Evolutionary conservation across 1,139 yeast genomes (phyloP).

Genomic region (Sporopachydermia cereana): DNA sequence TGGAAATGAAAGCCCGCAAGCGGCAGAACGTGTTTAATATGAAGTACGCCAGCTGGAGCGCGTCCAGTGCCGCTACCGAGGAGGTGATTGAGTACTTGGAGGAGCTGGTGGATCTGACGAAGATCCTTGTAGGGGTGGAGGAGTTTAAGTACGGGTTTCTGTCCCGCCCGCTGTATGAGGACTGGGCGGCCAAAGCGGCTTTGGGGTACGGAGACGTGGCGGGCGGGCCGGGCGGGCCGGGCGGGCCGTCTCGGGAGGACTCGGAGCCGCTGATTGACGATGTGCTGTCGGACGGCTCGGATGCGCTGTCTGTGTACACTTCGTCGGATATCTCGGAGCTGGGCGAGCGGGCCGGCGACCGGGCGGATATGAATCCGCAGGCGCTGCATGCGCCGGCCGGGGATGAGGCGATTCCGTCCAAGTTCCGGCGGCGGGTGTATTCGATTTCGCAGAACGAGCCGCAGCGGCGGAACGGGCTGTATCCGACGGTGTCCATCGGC

Average conservation of each 20-base stretch:
- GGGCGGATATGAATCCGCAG: not conserved
- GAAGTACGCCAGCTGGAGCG: slow-evolving; percentile 34
- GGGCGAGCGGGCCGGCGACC: not conserved
- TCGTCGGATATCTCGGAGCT: not conserved
- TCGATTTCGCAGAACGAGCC: not conserved
- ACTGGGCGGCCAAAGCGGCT: slow-evolving; percentile 30
- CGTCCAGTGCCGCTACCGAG: slow-evolving; percentile 35
- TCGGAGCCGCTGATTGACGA: not conserved
- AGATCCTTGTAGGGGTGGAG: slow-evolving; percentile 34
- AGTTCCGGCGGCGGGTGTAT: not conserved
- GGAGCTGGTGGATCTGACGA: slow-evolving; percentile 31
- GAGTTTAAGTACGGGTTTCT: slow-evolving; percentile 39
- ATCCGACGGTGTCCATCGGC: not conserved
- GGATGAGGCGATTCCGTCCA: too few relatives aligned
- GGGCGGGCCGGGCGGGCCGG: not conserved
- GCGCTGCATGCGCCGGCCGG: too few relatives aligned
- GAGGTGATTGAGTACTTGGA: slow-evolving; percentile 39
- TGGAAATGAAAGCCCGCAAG: not conserved
- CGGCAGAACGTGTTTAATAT: not conserved
- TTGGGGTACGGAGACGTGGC: slow-evolving; percentile 18
- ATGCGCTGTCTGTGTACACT: not conserved
- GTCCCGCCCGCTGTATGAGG: slow-evolving; percentile 34
- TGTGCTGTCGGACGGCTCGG: not conserved
- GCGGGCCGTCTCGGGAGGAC: not conserved
- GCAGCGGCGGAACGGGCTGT: too few relatives aligned